These are phyloP conservation scores for Astrothelium macrocarpum DNA, from an alignment of 495 filamentous ascomycete genomes.

Conservation along the genomic window DNA sequence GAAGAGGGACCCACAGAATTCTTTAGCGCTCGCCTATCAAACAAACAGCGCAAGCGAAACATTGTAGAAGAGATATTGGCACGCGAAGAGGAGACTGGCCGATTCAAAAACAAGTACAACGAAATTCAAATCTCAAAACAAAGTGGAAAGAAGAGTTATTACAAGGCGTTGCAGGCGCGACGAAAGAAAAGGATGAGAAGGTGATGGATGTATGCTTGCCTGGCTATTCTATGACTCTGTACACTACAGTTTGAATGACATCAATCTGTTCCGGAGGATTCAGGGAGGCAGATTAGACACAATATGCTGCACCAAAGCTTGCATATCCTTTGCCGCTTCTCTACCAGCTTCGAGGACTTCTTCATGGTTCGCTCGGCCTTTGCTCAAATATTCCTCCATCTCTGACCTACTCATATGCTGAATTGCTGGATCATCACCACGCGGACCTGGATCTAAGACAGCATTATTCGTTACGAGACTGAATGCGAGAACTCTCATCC, in stretches of 20 bases:
- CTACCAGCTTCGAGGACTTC: conserved; percentile 60
- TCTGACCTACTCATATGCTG: conserved; percentile 36
- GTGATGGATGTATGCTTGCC: not conserved
- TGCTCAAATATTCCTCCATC: conserved; percentile 46
- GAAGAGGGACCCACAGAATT: conserved; percentile 85
- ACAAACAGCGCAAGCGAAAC: conserved; percentile 79
- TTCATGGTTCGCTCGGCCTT: conserved; percentile 61
- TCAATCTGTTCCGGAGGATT: not conserved
- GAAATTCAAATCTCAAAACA: conserved; percentile 57
- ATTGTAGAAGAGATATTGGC: conserved; percentile 83
- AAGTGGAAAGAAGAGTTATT: conserved; percentile 64
- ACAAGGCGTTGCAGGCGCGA: conserved; percentile 54
- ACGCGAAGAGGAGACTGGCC: conserved; percentile 45
- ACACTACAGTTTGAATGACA: too few relatives aligned
- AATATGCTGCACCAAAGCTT: conserved; percentile 40
- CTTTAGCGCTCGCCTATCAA: conserved; percentile 64
- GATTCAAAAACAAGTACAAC: conserved; percentile 62
- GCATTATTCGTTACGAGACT: conserved; percentile 70
- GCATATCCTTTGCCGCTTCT: conserved; percentile 56
- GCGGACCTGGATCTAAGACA: conserved; percentile 52
- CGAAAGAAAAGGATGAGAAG: conserved; percentile 32
- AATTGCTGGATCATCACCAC: conserved; percentile 44
- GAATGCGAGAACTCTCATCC: conserved; percentile 59
- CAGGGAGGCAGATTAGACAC: conserved; percentile 14
- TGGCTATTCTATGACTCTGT: not conserved